Evolutionary conservation across 176 grass and related monocot species (phyloP).

Genomic region (Oryza officinalis): DNA sequence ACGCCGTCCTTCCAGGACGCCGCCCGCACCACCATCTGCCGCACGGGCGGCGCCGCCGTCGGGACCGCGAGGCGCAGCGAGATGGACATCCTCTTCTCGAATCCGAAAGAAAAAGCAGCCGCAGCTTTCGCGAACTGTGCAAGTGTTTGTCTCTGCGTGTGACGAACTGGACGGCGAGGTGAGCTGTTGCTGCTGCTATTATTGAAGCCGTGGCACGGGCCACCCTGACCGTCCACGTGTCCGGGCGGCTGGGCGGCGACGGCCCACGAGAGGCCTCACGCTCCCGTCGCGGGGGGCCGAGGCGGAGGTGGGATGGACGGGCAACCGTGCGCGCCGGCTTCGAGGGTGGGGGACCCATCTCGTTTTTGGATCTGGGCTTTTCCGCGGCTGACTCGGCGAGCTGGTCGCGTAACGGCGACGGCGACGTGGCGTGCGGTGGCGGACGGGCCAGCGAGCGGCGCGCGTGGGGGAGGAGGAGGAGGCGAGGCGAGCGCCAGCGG

Average conservation of each 20-base stretch:
- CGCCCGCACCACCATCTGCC: conserved; percentile 2
- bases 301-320: no score
- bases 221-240: not conserved
- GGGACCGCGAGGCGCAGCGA: conserved; percentile 49
- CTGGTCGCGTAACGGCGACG: not conserved
- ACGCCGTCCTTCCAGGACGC: not conserved
- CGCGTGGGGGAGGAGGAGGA: no score
- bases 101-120: not conserved
- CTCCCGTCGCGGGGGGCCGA: not conserved
- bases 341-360: not conserved
- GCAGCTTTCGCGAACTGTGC: not conserved
- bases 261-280: not conserved
- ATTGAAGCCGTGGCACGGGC: not conserved
- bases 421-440: not conserved
- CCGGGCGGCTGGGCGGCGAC: not conserved
- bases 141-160: no score
- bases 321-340: not conserved
- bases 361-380: not conserved
- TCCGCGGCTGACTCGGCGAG: not conserved
- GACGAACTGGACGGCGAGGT: not conserved
- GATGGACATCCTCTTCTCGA: conserved; percentile 32
- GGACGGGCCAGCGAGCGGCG: no score
- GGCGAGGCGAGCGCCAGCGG: no score
- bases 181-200: not conserved
- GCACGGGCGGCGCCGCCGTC: not conserved